Base-by-base conservation (phyloP, 768 basidiomycete species). In the Serendipita vermifera region DNA sequence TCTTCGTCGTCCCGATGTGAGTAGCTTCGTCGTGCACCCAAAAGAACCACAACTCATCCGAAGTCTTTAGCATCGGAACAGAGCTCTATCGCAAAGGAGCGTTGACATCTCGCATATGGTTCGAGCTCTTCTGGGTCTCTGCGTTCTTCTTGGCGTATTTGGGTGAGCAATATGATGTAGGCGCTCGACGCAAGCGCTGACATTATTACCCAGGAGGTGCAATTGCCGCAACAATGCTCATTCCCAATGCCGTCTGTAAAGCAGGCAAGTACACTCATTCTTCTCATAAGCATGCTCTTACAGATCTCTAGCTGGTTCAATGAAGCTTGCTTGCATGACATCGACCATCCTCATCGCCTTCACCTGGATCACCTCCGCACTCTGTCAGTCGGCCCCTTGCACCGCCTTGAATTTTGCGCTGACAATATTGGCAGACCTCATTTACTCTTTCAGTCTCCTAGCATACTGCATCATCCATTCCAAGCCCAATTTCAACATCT, bases 1-100 rank as follows among this genome's bases (percentile, higher is more conserved):
- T 51, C 20, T 51, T 51, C 27, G n/a, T 51, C 46, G 24, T 51
- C 46, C 46, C 46, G n/a, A 29, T 51, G 46, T 51, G 27, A 20
- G 46, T 51, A 7, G 20, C 9, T 5, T 20, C 46, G 46, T 29
- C 46, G 46, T 15, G 7, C 20, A 51, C n/a, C n/a, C 20, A n/a
- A 29, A 51, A 15, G 9, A 51, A 15, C n/a, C 7, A 51, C 22
- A 2, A n/a, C 39, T 41, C 17, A 41, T 26, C 5, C 15, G 9
- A 26, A 41, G 17, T 9, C 6, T 9, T 26, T 26, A 51, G 46
- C 9, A 51, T 51, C 31, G 46, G 46, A 22, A 51, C 31, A 22
- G 46, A 51, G 27, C 20, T 51, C 9, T 20, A 26, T n/a, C 17
- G 46, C 6, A 51, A 29, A 51, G 46, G 46, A n/a, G 46, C 46